Base-by-base conservation (phyloP, 2,329 filamentous ascomycete species). In the Alternaria tenuissima region DNA sequence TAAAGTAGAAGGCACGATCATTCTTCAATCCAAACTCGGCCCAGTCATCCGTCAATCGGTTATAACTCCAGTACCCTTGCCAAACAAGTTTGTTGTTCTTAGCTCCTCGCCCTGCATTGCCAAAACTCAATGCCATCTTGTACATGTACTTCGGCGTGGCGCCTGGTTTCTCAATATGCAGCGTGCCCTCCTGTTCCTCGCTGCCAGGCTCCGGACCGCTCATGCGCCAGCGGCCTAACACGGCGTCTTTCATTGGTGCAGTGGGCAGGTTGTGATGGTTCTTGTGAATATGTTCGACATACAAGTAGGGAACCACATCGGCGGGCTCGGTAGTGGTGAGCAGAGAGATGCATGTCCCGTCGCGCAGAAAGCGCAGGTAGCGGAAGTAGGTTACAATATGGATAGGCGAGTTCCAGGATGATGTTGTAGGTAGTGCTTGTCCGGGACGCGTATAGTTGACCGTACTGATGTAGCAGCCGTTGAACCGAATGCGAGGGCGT, bases 321-420 rank as follows among this genome's bases (percentile, higher is more conserved):
- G 85, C 80, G 1, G 95, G 95, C 74, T 97, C 92, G 5, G 86
- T 81, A 0, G 92, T 96, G 0, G 91, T 92, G 36, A 96, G 85
- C 2, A 99, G 85, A 55, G 89, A 92, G 60, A 98, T 89, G 65
- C 86, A 88, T 1, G 91, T 90, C 28, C 95, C 95, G 77, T 98
- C 92, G 24, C 93, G 91, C 81, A 95, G 95, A 82, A 99, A 95
- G 54, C 95, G 91, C 4, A 99, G 86, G 80, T 98, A 99, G 59
- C 95, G 92, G 81, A 96, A 99, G 81, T 98, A 99, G 0, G 95
- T 99, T 49, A 99, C 93, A 59, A 98, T 96, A 76, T 96, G 93
- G 36, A 98, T 90, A 8, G 94, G 94, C 24, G 87, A 90, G 58
- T 75, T 74, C 92, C 94, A 97, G 1, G 91, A 90, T 18, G 90